Evolutionary conservation across 1,284 basidiomycete genomes (phyloP), one percentile per base, ranked within the genome.

Genomic region (Trichosporon asahii): DNA sequence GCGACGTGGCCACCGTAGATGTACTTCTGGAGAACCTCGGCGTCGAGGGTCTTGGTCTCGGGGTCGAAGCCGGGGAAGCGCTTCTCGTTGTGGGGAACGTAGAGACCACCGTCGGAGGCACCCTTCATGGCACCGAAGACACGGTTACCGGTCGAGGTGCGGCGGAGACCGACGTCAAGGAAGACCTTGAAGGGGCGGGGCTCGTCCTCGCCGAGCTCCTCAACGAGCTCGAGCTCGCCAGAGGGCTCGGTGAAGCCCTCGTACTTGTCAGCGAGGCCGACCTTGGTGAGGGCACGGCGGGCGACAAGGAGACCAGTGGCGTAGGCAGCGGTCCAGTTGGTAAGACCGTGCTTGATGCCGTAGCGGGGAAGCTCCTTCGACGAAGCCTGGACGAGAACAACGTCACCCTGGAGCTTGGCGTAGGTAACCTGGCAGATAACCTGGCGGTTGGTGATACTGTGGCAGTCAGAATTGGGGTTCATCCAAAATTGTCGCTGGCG

Each of bases 91-190:
- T 99, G 97, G 76, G 97, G 97, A 77, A 99, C 92, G 88, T 90
- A 97, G 86, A 99, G 90, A 77, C 97, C 97, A 83, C 97, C 97
- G 83, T 99, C 97, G 69, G 91, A 93, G 49, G 97, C 97, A 84
- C 97, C 97, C 89, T 99, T 99, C 88, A 99, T 89, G 75, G 97
- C 97, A 86, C 94, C 97, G 81, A 99, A 99, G 72, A 99, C 90
- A 85, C 97, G 95, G 76, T 94, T 92, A 84, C 97, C 97, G 65
- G 97, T 99, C 69, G 96, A 96, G 68, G 97, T 99, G 80, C 96
- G 93, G 86, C 91, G 95, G 82, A 99, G 89, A 87, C 97, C 97
- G 82, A 98, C 96, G 82, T 99, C 97, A 79, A 99, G 93, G 89
- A 92, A 99, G 81, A 89, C 90, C 87, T 98, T 99, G 91, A 99